Evolutionary conservation across 2,329 filamentous ascomycete species (phyloP).

Genomic region (Stenocarpella maydis): DNA sequence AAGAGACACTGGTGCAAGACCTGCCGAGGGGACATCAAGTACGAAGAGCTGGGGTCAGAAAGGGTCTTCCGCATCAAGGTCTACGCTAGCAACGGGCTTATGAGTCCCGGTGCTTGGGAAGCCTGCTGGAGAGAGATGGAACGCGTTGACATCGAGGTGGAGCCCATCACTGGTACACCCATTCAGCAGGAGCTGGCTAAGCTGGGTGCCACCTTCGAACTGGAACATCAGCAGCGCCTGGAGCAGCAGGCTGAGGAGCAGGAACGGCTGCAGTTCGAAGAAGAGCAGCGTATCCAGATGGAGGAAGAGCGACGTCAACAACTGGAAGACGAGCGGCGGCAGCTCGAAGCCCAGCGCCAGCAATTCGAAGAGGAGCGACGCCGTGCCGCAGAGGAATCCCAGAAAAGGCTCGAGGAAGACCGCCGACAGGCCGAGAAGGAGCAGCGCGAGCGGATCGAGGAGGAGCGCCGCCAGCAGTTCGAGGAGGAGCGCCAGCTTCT

Average conservation of each 20-base stretch:
- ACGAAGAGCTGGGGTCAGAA: constrained; percentile 59
- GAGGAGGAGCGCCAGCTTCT: constrained; percentile 34
- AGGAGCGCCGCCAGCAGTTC: constrained; percentile 36
- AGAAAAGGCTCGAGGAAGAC: constrained; percentile 30
- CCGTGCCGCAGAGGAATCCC: constrained; percentile 31
- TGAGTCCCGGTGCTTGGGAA: constrained; percentile 90
- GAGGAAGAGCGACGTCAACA: constrained; percentile 39
- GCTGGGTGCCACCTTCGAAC: constrained; percentile 48
- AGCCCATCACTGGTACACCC: constrained; percentile 71
- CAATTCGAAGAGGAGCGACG: constrained; percentile 34
- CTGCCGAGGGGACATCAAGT: constrained; percentile 63
- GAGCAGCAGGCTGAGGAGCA: constrained; percentile 47
- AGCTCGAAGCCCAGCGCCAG: constrained; percentile 34
- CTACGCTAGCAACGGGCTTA: constrained; percentile 93
- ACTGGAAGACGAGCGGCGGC: constrained; percentile 31
- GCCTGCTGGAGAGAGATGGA: constrained; percentile 99
- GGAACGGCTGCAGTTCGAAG: constrained; percentile 40
- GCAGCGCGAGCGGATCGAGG: constrained; percentile 36
- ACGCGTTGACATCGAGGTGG: constrained; percentile 92
- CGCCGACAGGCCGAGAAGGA: constrained; percentile 33
- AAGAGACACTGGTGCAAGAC: constrained; percentile 65
- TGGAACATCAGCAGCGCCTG: constrained; percentile 45
- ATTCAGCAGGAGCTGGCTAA: constrained; percentile 68
- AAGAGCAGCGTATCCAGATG: constrained; percentile 31
- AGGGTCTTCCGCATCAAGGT: constrained; percentile 82